Evolutionary conservation across 805 yeast genomes (phyloP).

Genomic region (Hanseniaspora guilliermondii): DNA sequence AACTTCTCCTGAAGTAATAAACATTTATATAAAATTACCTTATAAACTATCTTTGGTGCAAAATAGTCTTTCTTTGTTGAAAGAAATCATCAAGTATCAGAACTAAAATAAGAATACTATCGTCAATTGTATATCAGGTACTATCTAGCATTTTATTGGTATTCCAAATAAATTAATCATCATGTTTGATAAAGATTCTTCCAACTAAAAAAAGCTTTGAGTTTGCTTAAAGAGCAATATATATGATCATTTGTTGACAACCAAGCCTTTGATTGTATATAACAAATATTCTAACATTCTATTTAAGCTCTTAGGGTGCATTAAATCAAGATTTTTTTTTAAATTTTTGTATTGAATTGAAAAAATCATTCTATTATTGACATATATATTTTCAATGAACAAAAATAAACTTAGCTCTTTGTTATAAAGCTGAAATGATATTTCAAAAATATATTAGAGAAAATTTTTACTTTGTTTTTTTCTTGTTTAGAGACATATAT

Average conservation of each 20-base stretch:
- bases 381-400: no score
- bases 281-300: not conserved
- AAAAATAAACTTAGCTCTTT: no score
- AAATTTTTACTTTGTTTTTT: not conserved
- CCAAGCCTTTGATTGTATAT: not conserved
- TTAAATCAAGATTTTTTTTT: not conserved
- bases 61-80: not conserved
- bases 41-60: no score
- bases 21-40: not conserved
- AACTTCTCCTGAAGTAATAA: not conserved
- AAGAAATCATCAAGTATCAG: conserved; percentile 1
- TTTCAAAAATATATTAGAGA: no score
- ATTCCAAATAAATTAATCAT: conserved; percentile 11
- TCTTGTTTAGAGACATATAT: not conserved
- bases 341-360: no score
- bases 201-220: not conserved
- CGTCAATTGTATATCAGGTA: conserved; percentile 8
- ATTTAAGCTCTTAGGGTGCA: not conserved
- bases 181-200: not conserved
- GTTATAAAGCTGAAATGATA: no score
- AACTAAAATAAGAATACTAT: conserved; percentile 8
- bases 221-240: not conserved
- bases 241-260: not conserved
- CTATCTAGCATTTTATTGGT: conserved; percentile 13
- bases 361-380: no score